Base-by-base conservation (phyloP, 257 asterid genomes). In the Lantana camara region DNA sequence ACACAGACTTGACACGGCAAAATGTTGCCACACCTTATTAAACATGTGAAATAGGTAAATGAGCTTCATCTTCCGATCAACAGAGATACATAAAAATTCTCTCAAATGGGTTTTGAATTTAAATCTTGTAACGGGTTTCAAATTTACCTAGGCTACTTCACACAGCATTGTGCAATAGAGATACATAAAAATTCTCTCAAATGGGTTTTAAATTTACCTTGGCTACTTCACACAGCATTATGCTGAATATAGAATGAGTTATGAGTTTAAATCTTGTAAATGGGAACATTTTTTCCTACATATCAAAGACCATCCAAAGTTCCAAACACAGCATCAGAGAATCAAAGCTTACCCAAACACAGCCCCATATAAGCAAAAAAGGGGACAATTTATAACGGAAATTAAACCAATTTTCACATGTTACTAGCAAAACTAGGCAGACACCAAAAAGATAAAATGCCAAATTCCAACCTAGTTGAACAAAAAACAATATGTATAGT, bases 1-100 rank as follows among this genome's bases (percentile, higher is more conserved):
- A 85, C 55, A 90, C 95, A 40, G 93, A 85, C 68, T 78, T 88
- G 60, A 90, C 96, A 24, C 90, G 94, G 65, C 97, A 94, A 81
- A 94, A 88, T 52, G 99, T 94, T 4, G 96, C 99, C 66, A 94
- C 97, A 60, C 99, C 99, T 93, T 69, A 51, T 63, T 16, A 66
- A 49, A 51, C 69, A 67, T 3, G 40, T 10, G 54, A 46, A 29
- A 21, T 12, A 68, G 50, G 75, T 68, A 22, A 19, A 59, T 46
- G 11, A 51, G 23, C 12, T 60, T 57, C 59, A 16, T 13, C 27
- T 14, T 42, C 29, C 57, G 38, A 41, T 21, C 63, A 13, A 14
- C 24, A 60, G 30, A 35, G 56, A 37, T 42, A 19, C 51, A 13
- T 62, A 42, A 17, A 52, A 56, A 11, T 52, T 16, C 30, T 16